phyloP scores from a whole-genome alignment of 345 rosid genomes.

The Nasturtium officinale region DNA sequence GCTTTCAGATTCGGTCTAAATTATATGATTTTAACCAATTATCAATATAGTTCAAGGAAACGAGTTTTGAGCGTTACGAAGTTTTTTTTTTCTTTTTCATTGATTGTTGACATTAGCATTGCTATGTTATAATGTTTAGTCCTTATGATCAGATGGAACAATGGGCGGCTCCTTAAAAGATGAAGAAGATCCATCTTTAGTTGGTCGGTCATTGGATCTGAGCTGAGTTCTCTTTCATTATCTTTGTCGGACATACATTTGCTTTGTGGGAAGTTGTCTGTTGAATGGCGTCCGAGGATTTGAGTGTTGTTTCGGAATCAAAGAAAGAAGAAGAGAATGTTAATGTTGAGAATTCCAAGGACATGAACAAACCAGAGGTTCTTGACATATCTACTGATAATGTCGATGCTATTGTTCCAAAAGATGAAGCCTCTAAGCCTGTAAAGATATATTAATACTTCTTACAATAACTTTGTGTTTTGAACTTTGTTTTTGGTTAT shows the following conservation, averaged over 20 bases:
- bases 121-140: slow-evolving; percentile 13
- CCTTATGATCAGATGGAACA: slow-evolving; percentile 34
- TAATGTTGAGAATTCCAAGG: slow-evolving; percentile 40
- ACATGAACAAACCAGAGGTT: slow-evolving; percentile 41
- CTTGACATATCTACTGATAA: slow-evolving; percentile 41
- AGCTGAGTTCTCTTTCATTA: slow-evolving; percentile 24
- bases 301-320: slow-evolving; percentile 40
- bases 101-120: slow-evolving; percentile 30
- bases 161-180: slow-evolving; percentile 29
- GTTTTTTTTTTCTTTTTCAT: not conserved
- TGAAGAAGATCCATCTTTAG: slow-evolving; percentile 24
- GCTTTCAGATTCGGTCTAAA: not conserved
- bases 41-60: not conserved
- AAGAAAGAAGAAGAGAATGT: slow-evolving; percentile 47
- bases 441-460: slow-evolving; percentile 53
- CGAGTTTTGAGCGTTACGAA: not conserved
- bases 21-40: not conserved
- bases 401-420: slow-evolving; percentile 40
- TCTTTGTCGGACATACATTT: slow-evolving; percentile 6
- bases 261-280: slow-evolving; percentile 19
- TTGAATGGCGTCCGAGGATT: slow-evolving; percentile 68
- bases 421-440: slow-evolving; percentile 41
- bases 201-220: slow-evolving; percentile 28
- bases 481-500: not conserved
- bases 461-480: slow-evolving; percentile 30